Evolutionary conservation across 495 filamentous ascomycete genomes (phyloP), one percentile per base, ranked within the genome.

Genomic region (Penicillium mononematosum): DNA sequence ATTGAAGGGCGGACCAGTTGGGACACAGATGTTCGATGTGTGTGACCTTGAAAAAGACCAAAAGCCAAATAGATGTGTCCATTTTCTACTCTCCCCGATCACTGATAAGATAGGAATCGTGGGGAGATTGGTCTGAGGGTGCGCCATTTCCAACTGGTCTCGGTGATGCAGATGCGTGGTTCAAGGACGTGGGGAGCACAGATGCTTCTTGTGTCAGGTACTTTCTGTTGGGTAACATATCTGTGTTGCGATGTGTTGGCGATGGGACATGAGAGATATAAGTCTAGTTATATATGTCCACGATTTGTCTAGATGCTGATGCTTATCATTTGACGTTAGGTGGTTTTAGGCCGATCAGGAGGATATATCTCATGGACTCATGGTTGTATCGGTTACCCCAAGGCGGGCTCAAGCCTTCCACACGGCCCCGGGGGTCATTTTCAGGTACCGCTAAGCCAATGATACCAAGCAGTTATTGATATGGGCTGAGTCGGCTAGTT

Each of bases 221-320:
- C 39, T 43, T 53, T 44, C 50, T 53, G 36, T 43, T 53, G 50
- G 24, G 50, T 53, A 43, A 53, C 50, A 41, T 41, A 27, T 41
- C 41, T 29, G 50, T 53, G 50, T 32, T 44, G 9, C 38, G n/a
- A 27, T 41, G 29, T 44, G 24, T 43, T 17, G 29, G n/a, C 14
- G n/a, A 46, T 46, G 27, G 29, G 31, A 22, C 25, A 32, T 8
- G 36, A 41, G 36, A 12, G 20, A 32, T 38, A 38, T 36, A 50
- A 32, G 31, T 50, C 47, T 24, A 6, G 11, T n/a, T 10, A 38
- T 38, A 34, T 32, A 14, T 19, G 20, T 25, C 24, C 5, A 25
- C 24, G 5, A 5, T 25, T 8, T 12, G 27, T 25, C 47, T 50
- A 12, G 20, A 25, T 25, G 5, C 34, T 5, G 32, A 24, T 36